Percentiles rank a stretch among this genome's conserved stretches.
phyloP scores from a whole-genome alignment of 768 basidiomycete genomes.

The Myochromella boudieri region DNA sequence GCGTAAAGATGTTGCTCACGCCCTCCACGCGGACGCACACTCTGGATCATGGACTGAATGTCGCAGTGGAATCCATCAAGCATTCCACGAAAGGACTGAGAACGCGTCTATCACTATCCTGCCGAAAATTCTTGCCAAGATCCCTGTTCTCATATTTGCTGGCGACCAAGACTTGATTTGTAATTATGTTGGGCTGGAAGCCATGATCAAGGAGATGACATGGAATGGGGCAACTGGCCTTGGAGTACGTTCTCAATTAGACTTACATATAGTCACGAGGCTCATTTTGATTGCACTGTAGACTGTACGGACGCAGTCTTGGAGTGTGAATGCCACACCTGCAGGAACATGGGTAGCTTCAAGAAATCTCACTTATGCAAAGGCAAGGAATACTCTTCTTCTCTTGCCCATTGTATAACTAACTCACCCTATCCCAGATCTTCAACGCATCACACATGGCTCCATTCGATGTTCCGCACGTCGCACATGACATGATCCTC shows the following conservation, averaged over 20 bases:
- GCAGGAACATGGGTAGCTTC: constrained; percentile 92
- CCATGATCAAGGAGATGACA: constrained; percentile 74
- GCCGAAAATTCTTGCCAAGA: constrained; percentile 73
- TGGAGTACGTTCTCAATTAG: constrained; percentile 53
- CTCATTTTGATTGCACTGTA: constrained; percentile 21
- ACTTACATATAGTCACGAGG: too few species aligned
- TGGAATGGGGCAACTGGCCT: constrained; percentile 89
- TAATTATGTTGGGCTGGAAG: constrained; percentile 91
- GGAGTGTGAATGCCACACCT: constrained; percentile 70
- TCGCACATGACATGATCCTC: constrained; percentile 96
- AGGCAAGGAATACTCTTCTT: constrained; percentile 44
- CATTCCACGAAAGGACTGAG: constrained; percentile 56
- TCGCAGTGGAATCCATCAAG: constrained; percentile 57
- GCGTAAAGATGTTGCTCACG: constrained; percentile 77
- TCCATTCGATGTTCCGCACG: constrained; percentile 81
- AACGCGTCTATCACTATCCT: constrained; percentile 75
- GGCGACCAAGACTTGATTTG: constrained; percentile 98
- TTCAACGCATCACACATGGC: constrained; percentile 98
- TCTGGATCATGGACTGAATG: constrained; percentile 90
- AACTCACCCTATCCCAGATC: constrained; percentile 47
- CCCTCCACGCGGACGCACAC: constrained; percentile 80
- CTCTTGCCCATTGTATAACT: background rate
- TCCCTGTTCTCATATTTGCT: constrained; percentile 88
- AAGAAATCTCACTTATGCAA: constrained; percentile 90
- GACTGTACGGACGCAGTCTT: constrained; percentile 69